A percentile compares a stretch with the other conserved stretches of the same genome.
phyloP scores from a whole-genome alignment of 805 yeast species.

The Metschnikowia kunwiensis region DNA sequence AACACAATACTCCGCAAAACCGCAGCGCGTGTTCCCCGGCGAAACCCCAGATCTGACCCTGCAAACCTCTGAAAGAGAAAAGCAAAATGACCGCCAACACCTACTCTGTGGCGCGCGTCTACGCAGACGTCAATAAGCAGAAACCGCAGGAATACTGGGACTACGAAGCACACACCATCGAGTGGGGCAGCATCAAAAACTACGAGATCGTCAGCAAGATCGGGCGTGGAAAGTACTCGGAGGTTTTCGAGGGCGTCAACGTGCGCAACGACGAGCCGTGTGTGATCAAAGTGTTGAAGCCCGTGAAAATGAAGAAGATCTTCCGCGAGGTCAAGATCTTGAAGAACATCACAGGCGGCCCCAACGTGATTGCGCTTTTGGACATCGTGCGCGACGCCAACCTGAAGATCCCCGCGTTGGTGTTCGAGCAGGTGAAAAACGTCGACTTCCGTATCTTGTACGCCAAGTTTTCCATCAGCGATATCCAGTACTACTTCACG shows the following conservation, averaged over 20 bases:
- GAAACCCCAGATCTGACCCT: too few species aligned
- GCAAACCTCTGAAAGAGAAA: too few species aligned
- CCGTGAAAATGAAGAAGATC: constrained; percentile 89
- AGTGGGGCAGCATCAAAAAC: constrained; percentile 43
- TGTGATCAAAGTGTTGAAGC: constrained; percentile 87
- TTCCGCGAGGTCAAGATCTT: constrained; percentile 85
- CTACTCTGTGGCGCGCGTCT: constrained; percentile 49
- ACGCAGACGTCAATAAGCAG: constrained; percentile 67
- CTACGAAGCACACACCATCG: constrained; percentile 58
- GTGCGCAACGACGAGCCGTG: constrained; percentile 58
- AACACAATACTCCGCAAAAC: too few species aligned
- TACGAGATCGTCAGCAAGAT: constrained; percentile 81
- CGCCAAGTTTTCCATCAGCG: constrained; percentile 70
- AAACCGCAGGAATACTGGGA: constrained; percentile 82
- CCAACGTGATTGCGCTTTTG: constrained; percentile 70
- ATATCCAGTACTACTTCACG: constrained; percentile 78
- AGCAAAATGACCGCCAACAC: constrained; percentile 19
- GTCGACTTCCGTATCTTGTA: constrained; percentile 79
- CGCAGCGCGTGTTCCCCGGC: too few species aligned
- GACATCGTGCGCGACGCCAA: constrained; percentile 82
- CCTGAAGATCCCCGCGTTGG: constrained; percentile 79
- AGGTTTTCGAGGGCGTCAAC: constrained; percentile 84
- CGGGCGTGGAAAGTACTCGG: constrained; percentile 94
- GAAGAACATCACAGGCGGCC: constrained; percentile 81
- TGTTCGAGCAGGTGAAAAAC: constrained; percentile 82